phyloP scores from a whole-genome alignment of 345 rosid genomes.

The Arabis hirsuta region DNA sequence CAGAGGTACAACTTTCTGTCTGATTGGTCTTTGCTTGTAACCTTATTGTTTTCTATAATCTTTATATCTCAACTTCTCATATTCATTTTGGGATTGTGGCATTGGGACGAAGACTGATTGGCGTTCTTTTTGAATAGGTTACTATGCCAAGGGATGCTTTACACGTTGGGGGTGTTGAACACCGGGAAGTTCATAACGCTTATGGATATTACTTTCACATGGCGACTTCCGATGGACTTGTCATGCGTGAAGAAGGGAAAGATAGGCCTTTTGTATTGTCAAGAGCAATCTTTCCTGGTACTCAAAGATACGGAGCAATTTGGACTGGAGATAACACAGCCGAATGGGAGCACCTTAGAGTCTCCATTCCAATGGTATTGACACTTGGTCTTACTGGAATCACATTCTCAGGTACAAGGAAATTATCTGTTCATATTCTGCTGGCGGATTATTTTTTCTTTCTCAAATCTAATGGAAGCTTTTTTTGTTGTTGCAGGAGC shows the following conservation, averaged over 20 bases:
- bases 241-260: conserved; percentile 85
- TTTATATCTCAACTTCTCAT: conserved; percentile 8
- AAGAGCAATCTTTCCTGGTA: conserved; percentile 95
- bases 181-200: conserved; percentile 93
- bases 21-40: conserved; percentile 22
- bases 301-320: conserved; percentile 93
- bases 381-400: conserved; percentile 89
- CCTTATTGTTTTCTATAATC: conserved; percentile 12
- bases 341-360: conserved; percentile 96
- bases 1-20: conserved; percentile 70
- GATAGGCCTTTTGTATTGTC: conserved; percentile 97
- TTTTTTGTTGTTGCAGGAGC: conserved; percentile 63
- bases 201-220: conserved; percentile 94
- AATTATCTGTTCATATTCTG: conserved; percentile 1
- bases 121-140: conserved; percentile 51
- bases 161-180: conserved; percentile 83
- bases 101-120: conserved; percentile 13
- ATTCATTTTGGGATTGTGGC: neutral
- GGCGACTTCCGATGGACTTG: conserved; percentile 97
- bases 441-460: neutral
- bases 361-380: conserved; percentile 94
- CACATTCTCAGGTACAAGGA: conserved; percentile 72
- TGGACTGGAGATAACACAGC: conserved; percentile 99
- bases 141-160: conserved; percentile 98
- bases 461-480: conserved; percentile 16